Conservation (phyloP, 2,329 filamentous ascomycete genomes). For the Pestalotiopsis sp. region DNA sequence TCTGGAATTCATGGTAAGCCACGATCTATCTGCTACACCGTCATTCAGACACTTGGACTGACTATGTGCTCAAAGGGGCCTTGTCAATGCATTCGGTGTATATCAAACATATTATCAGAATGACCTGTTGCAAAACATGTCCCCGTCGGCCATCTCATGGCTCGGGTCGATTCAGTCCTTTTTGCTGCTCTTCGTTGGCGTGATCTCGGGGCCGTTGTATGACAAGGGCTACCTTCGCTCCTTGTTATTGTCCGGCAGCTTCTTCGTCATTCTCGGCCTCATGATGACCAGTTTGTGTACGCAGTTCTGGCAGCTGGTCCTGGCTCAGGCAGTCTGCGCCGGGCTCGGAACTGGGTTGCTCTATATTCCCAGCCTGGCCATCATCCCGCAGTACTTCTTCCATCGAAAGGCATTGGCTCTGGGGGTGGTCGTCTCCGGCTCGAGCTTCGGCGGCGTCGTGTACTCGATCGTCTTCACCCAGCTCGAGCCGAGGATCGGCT, state of each 20-base stretch:
- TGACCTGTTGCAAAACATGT: background rate
- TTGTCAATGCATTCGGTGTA: constrained; percentile 7
- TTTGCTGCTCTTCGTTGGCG: constrained; percentile 27
- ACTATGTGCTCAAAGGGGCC: constrained; percentile 24
- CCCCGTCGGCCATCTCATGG: constrained; percentile 8
- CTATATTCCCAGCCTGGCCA: constrained; percentile 38
- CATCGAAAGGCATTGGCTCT: constrained; percentile 40
- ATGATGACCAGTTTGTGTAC: constrained; percentile 24
- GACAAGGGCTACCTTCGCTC: constrained; percentile 28
- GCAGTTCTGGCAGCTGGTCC: constrained; percentile 36
- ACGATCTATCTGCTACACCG: background rate
- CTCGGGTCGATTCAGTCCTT: constrained; percentile 26
- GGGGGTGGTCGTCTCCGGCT: constrained; percentile 42
- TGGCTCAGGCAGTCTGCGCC: constrained; percentile 39
- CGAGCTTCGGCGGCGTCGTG: constrained; percentile 30
- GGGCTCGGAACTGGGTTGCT: constrained; percentile 42
- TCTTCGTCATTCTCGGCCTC: constrained; percentile 25
- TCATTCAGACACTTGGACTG: constrained; percentile 14
- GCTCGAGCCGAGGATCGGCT: constrained; percentile 29
- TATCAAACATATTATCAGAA: constrained; percentile 7
- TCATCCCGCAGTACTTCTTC: constrained; percentile 41
- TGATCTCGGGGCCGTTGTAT: constrained; percentile 27
- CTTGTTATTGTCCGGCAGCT: constrained; percentile 24
- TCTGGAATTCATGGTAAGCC: constrained; percentile 7
- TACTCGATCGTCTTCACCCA: constrained; percentile 38